phyloP scores from a whole-genome alignment of 805 yeast species.

The Naumovozyma dairenensis region DNA sequence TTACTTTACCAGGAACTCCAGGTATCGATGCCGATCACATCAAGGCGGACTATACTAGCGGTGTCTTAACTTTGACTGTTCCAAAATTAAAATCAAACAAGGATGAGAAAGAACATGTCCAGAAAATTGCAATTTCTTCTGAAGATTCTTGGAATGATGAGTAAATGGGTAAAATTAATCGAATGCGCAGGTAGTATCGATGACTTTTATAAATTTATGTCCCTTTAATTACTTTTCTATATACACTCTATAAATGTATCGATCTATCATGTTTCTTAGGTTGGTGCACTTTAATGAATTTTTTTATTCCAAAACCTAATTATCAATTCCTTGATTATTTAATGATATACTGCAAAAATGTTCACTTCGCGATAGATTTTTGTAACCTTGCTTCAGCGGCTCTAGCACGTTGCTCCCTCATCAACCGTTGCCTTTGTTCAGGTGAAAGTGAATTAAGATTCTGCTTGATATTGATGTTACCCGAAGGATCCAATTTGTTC shows the following conservation, averaged over 20 bases:
- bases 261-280: too few species aligned
- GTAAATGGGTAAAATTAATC: too few species aligned
- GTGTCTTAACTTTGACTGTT: slow-evolving; percentile 34
- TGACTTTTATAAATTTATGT: too few species aligned
- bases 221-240: too few species aligned
- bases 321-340: too few species aligned
- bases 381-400: slow-evolving; percentile 87
- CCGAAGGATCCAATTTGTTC: slow-evolving; percentile 22
- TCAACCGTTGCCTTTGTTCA: slow-evolving; percentile 64
- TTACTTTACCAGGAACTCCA: slow-evolving; percentile 31
- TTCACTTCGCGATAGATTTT: slow-evolving; percentile 8
- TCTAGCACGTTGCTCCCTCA: slow-evolving; percentile 91
- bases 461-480: slow-evolving; percentile 25
- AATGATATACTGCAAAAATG: too few species aligned
- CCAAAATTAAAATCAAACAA: slow-evolving; percentile 31
- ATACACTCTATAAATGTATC: too few species aligned
- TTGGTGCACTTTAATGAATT: too few species aligned
- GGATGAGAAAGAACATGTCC: slow-evolving; percentile 16
- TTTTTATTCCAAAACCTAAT: too few species aligned
- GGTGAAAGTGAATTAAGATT: slow-evolving; percentile 56
- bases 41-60: slow-evolving; percentile 37
- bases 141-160: slow-evolving; percentile 18
- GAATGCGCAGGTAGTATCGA: too few species aligned
- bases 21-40: slow-evolving; percentile 36
- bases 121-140: slow-evolving; percentile 25